Base-by-base conservation (phyloP, 2,329 filamentous ascomycete genomes). In the Aspergillus viridinutans region DNA sequence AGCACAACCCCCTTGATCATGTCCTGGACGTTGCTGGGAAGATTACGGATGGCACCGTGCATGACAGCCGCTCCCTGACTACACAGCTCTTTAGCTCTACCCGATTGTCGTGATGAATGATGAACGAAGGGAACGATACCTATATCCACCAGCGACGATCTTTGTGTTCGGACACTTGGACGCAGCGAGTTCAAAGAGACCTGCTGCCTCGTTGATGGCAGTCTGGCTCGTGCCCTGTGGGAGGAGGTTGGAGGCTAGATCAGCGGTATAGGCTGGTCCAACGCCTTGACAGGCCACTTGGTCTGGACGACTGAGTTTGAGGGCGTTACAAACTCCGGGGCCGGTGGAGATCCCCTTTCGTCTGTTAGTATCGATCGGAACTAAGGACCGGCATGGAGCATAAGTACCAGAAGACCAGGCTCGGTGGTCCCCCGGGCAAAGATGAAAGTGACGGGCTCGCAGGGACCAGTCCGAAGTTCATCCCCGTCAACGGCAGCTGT, bases 391-490 rank as follows among this genome's bases (percentile, higher is more conserved):
- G 21, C 17, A 23, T 10, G 7, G 10, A 23, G 42, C 23, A 43
- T 43, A 14, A 1, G 12, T 68, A 79, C 77, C 65, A 81, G 75
- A 65, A 81, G 80, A n/a, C 80, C 80, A 6, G 68, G 62, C 60
- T 82, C 80, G 14, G 74, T 77, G 12, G 78, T 80, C 25, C 78
- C 80, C 49, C 79, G 75, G 9, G 79, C 78, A 59, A 78, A 81
- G 49, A 81, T 76, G 51, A 81, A 77, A 26, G 79, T 75, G 23
- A 79, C 67, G 29, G 72, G 68, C 60, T 68, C 71, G 67, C 78
- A 80, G 7, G 69, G 67, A 9, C 73, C 72, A 28, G 64, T 56
- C 7, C 71, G 73, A 56, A 78, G 75, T 40, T 78, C 76, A 9
- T 74, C 74, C 20, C 7, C 42, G 20, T 20, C 1, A 43, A 43